Conservation (phyloP, 306 rosid genomes). For the Quercus engelmannii region DNA sequence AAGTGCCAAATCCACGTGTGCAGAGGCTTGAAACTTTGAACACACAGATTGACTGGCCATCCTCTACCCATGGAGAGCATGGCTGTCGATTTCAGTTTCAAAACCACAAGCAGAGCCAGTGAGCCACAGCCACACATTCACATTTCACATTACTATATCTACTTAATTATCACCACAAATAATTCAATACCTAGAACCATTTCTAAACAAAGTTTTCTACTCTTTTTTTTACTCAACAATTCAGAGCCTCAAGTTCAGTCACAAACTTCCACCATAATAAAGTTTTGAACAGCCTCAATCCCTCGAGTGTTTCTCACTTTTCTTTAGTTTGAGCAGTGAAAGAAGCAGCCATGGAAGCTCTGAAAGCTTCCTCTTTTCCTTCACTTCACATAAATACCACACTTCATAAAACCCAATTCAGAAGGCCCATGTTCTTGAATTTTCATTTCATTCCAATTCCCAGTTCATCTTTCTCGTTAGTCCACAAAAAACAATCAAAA, state of each 20-base stretch:
- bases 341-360: constrained; percentile 48
- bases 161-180: too few species aligned
- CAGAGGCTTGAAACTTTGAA: too few species aligned
- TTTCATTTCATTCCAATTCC: constrained; percentile 1
- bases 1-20: too few species aligned
- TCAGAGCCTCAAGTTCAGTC: not conserved
- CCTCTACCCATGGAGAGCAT: too few species aligned
- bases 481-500: constrained; percentile 19
- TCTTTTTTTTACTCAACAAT: not conserved
- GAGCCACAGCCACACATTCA: too few species aligned
- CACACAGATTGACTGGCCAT: too few species aligned
- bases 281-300: not conserved
- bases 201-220: too few species aligned
- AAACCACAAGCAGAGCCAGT: too few species aligned
- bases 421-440: constrained; percentile 28
- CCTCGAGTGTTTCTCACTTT: not conserved
- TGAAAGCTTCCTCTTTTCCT: constrained; percentile 34
- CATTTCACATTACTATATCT: too few species aligned
- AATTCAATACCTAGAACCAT: too few species aligned
- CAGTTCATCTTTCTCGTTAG: constrained; percentile 22
- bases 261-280: not conserved
- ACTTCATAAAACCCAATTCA: constrained; percentile 17
- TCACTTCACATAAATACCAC: constrained; percentile 28
- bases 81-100: too few species aligned
- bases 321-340: constrained; percentile 1